A percentile compares a stretch with the other conserved stretches of the same genome.
phyloP scores from a whole-genome alignment of 2,329 filamentous ascomycete genomes.

The Clonostachys byssicola region DNA sequence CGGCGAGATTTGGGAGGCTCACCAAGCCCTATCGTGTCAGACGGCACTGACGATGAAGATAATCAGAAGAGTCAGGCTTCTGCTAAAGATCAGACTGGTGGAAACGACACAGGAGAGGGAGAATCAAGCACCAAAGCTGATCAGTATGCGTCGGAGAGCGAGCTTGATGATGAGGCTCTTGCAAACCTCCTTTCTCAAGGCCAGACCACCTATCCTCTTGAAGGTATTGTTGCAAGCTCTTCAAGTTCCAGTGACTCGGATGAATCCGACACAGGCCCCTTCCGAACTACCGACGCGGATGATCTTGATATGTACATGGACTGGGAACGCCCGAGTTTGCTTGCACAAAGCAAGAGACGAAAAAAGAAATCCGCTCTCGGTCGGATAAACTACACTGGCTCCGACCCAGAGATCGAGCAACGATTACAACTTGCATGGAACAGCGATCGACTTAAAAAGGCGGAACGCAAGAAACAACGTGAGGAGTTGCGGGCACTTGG shows the following conservation, averaged over 20 bases:
- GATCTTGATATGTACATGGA: slow-evolving; percentile 79
- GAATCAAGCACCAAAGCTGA: background rate
- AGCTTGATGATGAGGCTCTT: slow-evolving; percentile 16
- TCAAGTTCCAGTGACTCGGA: background rate
- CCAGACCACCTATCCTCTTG: slow-evolving; percentile 3
- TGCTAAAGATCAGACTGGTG: background rate
- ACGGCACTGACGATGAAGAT: background rate
- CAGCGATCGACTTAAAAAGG: slow-evolving; percentile 69
- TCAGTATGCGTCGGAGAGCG: slow-evolving; percentile 6
- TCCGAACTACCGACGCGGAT: slow-evolving; percentile 31
- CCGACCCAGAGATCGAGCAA: slow-evolving; percentile 65
- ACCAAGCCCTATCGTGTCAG: background rate
- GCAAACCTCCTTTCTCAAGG: slow-evolving; percentile 13
- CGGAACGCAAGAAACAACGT: slow-evolving; percentile 63
- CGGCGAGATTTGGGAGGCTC: slow-evolving; percentile 16
- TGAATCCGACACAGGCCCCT: slow-evolving; percentile 29
- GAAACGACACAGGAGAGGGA: background rate
- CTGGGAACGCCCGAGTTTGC: slow-evolving; percentile 66
- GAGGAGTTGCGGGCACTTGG: slow-evolving; percentile 64
- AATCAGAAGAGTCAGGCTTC: background rate
- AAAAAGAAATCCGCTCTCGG: slow-evolving; percentile 60
- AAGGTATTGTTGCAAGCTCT: slow-evolving; percentile 8
- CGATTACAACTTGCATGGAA: slow-evolving; percentile 56
- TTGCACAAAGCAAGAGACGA: slow-evolving; percentile 39
- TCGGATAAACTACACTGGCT: slow-evolving; percentile 43